Conservation (phyloP, 1,284 basidiomycete species). For the Athelia psychrophila region DNA sequence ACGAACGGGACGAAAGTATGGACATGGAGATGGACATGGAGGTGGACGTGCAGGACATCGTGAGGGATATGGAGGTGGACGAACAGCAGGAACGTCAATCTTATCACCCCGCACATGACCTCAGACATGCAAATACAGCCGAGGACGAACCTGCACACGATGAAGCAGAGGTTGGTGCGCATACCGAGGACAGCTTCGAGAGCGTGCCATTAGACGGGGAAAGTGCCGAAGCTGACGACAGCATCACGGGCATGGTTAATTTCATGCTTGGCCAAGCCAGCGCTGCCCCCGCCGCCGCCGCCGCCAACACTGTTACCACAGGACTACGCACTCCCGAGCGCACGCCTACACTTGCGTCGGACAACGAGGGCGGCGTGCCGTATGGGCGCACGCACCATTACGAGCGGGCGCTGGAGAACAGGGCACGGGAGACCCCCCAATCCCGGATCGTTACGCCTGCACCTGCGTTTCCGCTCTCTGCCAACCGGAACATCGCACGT, state of each 20-base stretch:
- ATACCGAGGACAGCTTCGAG: constrained; percentile 10
- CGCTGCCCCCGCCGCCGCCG: constrained; percentile 18
- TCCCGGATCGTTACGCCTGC: constrained; percentile 11
- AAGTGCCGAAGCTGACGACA: constrained; percentile 44
- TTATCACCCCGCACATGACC: no score
- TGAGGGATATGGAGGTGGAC: constrained; percentile 7
- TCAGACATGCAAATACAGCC: no score
- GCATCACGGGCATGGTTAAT: constrained; percentile 61
- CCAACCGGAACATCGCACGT: no score
- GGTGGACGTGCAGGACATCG: constrained; percentile 20
- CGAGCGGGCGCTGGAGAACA: constrained; percentile 40
- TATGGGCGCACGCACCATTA: constrained; percentile 70
- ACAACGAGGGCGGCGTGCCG: constrained; percentile 62
- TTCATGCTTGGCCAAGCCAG: constrained; percentile 47
- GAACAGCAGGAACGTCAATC: constrained; percentile 11
- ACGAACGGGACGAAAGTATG: constrained; percentile 12
- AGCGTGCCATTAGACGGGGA: constrained; percentile 18
- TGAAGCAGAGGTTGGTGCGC: no score
- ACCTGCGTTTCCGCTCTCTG: no score
- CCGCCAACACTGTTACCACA: constrained; percentile 11
- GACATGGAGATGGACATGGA: constrained; percentile 13
- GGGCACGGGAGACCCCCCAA: constrained; percentile 10
- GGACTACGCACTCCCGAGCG: constrained; percentile 8
- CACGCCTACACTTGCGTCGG: constrained; percentile 37
- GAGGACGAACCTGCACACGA: no score